phyloP scores from a whole-genome alignment of 2,329 filamentous ascomycete genomes.

The Trichoderma hamatum region DNA sequence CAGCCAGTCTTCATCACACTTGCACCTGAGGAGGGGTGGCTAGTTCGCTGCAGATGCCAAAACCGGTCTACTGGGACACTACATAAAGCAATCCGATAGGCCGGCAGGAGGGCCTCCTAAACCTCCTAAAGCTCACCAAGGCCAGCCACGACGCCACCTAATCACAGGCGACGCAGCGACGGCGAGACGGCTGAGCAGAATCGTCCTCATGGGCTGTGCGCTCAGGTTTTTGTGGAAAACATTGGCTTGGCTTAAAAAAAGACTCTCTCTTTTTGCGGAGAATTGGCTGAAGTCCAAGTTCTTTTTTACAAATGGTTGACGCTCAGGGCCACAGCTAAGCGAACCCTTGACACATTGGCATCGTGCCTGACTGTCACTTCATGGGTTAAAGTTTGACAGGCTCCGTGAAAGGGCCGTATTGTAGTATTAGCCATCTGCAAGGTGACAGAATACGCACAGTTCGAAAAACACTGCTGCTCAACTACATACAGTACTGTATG shows the following conservation, averaged over 20 bases:
- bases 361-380: background rate
- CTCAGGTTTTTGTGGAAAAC: background rate
- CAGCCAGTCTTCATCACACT: constrained; percentile 10
- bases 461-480: background rate
- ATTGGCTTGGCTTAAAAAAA: background rate
- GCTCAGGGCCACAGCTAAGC: background rate
- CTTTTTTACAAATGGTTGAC: background rate
- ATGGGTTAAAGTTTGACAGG: background rate
- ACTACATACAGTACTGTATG: background rate
- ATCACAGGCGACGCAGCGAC: background rate
- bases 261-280: background rate
- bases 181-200: background rate
- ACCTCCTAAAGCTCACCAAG: background rate
- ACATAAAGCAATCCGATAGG: constrained; percentile 12
- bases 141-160: constrained; percentile 14
- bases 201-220: background rate
- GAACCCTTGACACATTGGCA: background rate
- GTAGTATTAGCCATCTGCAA: background rate
- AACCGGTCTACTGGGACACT: constrained; percentile 12
- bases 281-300: background rate
- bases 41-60: constrained; percentile 1
- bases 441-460: background rate
- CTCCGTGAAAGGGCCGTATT: background rate
- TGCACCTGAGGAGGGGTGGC: background rate
- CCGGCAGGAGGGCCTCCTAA: background rate